Evolutionary conservation across 805 yeast genomes (phyloP).

Genomic region (Teunomyces cretensis): DNA sequence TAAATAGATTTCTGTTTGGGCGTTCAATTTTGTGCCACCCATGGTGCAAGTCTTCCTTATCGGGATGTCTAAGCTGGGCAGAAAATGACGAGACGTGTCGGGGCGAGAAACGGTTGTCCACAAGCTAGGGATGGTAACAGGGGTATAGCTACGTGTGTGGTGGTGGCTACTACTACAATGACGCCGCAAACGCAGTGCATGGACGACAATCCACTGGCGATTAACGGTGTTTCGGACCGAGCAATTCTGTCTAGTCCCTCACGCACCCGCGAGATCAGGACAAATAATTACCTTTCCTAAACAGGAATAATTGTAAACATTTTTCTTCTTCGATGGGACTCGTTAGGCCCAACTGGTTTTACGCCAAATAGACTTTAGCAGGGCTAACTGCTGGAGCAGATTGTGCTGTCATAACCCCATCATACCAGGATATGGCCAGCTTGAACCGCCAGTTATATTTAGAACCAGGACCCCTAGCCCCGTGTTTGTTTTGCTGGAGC

Average conservation of each 20-base stretch:
- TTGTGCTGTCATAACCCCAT: no score
- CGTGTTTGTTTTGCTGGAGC: no score
- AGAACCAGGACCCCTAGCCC: no score
- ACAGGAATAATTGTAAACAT: constrained; percentile 11
- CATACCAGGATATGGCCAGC: no score
- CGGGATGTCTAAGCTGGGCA: not conserved
- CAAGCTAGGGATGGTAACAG: no score
- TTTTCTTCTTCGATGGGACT: not conserved
- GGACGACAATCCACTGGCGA: no score
- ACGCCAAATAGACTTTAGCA: not conserved
- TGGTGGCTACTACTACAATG: no score
- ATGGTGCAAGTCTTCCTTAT: not conserved
- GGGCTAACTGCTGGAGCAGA: not conserved
- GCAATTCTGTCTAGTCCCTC: not conserved
- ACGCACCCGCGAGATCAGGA: constrained; percentile 2
- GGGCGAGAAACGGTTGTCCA: not conserved
- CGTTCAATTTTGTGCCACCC: constrained; percentile 4
- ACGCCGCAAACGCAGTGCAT: no score
- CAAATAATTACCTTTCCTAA: constrained; percentile 10
- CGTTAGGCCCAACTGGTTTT: not conserved
- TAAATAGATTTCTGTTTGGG: constrained; percentile 5
- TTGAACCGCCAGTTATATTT: no score
- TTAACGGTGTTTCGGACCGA: no score
- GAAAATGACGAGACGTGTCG: not conserved
- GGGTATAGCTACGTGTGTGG: no score